These are phyloP conservation scores for Suhomyces emberorum DNA, from an alignment of 805 yeast species.

Conservation along the genomic window DNA sequence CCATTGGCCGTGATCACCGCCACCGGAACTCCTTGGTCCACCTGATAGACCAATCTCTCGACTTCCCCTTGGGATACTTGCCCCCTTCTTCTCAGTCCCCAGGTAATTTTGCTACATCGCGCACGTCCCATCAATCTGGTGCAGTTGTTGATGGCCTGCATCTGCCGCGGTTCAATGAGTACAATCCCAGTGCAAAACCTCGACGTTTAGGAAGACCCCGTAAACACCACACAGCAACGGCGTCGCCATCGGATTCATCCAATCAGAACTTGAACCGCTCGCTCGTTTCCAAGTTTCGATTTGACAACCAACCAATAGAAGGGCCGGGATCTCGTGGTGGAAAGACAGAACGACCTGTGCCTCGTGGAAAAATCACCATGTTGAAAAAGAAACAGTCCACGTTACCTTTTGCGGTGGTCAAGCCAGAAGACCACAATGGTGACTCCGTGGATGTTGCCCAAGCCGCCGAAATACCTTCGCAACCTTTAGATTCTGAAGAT, in stretches of 20 bases:
- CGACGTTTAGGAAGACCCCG: constrained; percentile 37
- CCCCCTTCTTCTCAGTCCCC: not conserved
- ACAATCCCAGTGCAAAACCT: constrained; percentile 29
- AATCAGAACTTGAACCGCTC: constrained; percentile 29
- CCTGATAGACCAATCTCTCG: no score
- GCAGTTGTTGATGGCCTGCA: not conserved
- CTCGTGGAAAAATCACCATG: constrained; percentile 23
- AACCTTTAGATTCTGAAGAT: not conserved
- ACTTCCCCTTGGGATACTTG: not conserved
- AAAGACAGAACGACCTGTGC: constrained; percentile 15
- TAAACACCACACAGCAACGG: constrained; percentile 18
- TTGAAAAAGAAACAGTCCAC: constrained; percentile 19
- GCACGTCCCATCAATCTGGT: not conserved
- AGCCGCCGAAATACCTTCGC: not conserved
- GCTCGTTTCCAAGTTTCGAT: constrained; percentile 29
- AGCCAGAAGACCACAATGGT: not conserved
- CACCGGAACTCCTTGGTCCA: no score
- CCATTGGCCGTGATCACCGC: no score
- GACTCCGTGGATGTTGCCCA: not conserved
- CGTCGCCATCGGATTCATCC: constrained; percentile 20
- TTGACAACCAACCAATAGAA: constrained; percentile 32
- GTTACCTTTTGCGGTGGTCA: constrained; percentile 7
- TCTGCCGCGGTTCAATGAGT: constrained; percentile 21
- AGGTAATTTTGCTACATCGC: no score
- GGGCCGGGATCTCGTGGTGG: constrained; percentile 44